Evolutionary conservation across 2,329 filamentous ascomycete genomes (phyloP), one percentile per base, ranked within the genome.

Genomic region (Apiospora malaysiana): DNA sequence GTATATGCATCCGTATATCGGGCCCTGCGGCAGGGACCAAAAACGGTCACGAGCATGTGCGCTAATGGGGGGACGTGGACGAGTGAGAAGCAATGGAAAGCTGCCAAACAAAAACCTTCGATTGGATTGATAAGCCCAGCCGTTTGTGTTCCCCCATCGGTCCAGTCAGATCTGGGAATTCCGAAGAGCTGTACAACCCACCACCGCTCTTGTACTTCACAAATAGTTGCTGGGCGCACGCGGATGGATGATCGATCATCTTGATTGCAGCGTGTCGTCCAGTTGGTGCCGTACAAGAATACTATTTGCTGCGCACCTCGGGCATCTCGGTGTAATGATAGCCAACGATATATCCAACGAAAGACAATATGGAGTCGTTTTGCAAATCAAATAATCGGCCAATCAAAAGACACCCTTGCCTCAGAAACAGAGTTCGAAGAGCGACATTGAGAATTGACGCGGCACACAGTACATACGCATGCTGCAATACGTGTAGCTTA

Each of bases 101-200:
- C 32, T 40, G 27, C 10, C 12, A 12, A 43, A 59, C 27, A 51
- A 40, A 59, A 37, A 40, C 32, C 32, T 63, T 14, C 21, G 32
- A 63, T 63, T 63, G 56, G 27, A n/a, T 40, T 63, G 56, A 63
- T 63, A 63, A 63, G 56, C 56, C 56, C 40, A 32, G 21, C 56
- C 32, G 56, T n/a, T 59, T n/a, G 47, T 49, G n/a, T 63, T 37
- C 32, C 10, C 56, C 32, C 32, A 40, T 16, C 25, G 51, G 12
- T 27, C 49, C 56, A 63, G 21, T 40, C 56, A 63, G 56, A 63
- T 63, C 56, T 37, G 56, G 56, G 56, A 14, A n/a, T 40, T 9
- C 27, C 25, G 9, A 63, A 63, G 8, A 45, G 42, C 42, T 40
- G 56, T 63, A 32, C 56, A 63, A 63, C 56, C 56, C 56, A 63